These are phyloP conservation scores for Rhodamnia argentea DNA, from an alignment of 345 rosid genomes.

Conservation along the genomic window DNA sequence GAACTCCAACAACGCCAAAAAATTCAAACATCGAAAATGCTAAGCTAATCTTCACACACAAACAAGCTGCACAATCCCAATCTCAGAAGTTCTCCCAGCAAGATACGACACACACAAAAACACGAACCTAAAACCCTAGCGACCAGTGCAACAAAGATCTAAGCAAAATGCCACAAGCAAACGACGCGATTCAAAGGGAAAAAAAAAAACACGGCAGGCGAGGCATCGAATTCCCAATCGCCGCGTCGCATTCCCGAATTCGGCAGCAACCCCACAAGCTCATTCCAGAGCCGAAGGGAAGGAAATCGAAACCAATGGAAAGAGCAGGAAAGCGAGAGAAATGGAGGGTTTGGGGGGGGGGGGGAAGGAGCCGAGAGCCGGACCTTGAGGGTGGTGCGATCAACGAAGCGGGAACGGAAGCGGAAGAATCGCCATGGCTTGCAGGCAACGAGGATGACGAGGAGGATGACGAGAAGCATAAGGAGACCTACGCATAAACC, in stretches of 20 bases:
- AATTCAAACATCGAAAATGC: neutral
- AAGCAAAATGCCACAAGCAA: neutral
- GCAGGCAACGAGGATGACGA: slow-evolving; percentile 65
- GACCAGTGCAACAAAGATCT: neutral
- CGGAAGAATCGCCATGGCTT: slow-evolving; percentile 85
- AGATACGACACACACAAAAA: neutral
- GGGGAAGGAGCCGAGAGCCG: neutral
- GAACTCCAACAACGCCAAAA: neutral
- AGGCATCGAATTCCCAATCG: neutral
- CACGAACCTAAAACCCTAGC: neutral
- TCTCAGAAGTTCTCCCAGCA: neutral
- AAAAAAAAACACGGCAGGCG: neutral
- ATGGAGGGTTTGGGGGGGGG: neutral
- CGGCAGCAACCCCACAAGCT: neutral
- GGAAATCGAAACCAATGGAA: neutral
- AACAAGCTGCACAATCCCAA: neutral
- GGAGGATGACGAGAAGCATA: slow-evolving; percentile 53
- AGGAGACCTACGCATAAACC: slow-evolving; percentile 20
- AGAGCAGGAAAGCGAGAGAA: neutral
- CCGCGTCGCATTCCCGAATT: neutral
- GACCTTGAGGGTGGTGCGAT: slow-evolving; percentile 34
- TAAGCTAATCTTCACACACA: neutral
- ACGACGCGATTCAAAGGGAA: neutral
- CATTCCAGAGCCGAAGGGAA: neutral
- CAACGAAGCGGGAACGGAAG: slow-evolving; percentile 22